These are phyloP conservation scores for Medicago arabica DNA, from an alignment of 306 rosid species.

Conservation along the genomic window DNA sequence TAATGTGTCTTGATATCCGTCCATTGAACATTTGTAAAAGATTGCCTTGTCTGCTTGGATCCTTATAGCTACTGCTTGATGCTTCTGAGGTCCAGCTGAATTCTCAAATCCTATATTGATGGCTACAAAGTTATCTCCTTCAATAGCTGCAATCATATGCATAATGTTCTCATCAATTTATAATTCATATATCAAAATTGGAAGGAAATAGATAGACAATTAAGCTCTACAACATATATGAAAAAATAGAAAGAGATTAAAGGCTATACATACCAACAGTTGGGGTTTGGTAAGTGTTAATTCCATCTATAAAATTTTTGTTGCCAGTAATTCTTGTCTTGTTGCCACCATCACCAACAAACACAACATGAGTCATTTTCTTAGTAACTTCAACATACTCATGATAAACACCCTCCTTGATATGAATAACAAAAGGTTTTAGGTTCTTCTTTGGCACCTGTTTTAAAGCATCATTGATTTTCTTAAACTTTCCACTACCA, in stretches of 20 bases:
- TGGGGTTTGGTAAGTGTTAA: slow-evolving; percentile 58
- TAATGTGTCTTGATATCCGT: slow-evolving; percentile 76
- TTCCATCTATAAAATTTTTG: slow-evolving; percentile 58
- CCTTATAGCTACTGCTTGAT: slow-evolving; percentile 79
- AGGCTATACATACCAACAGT: slow-evolving; percentile 52
- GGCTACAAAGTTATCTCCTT: slow-evolving; percentile 63
- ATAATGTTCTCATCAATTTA: background rate
- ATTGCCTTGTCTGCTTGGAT: slow-evolving; percentile 67
- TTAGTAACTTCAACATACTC: slow-evolving; percentile 55
- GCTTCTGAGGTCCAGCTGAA: slow-evolving; percentile 64
- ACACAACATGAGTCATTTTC: slow-evolving; percentile 53
- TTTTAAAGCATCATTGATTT: slow-evolving; percentile 55
- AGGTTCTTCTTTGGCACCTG: slow-evolving; percentile 49
- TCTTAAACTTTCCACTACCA: slow-evolving; percentile 64
- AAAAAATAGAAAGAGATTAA: no score
- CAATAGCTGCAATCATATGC: slow-evolving; percentile 52
- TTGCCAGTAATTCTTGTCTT: slow-evolving; percentile 68
- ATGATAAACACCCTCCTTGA: slow-evolving; percentile 67
- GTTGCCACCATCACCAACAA: slow-evolving; percentile 67
- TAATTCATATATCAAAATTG: background rate
- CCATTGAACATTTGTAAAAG: slow-evolving; percentile 67
- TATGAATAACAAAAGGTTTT: slow-evolving; percentile 55
- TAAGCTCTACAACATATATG: no score
- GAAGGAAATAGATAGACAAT: background rate
- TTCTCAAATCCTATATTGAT: slow-evolving; percentile 74